Conservation (phyloP, 805 yeast species). For the Kodamaea kakaduensis region DNA sequence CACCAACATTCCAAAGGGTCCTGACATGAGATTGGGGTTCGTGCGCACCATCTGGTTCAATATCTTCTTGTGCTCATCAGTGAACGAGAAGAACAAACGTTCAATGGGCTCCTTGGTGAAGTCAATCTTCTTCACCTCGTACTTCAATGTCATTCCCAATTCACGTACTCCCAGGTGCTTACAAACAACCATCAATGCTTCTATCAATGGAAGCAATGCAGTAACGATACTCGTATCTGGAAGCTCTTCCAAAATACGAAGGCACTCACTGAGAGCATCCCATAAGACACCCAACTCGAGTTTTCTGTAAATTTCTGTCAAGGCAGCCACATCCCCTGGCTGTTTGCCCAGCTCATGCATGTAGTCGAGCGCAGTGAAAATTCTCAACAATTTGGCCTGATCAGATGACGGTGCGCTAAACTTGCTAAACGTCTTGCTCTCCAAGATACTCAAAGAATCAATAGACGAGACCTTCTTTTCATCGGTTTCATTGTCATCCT, state of each 20-base stretch:
- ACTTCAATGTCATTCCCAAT: slow-evolving; percentile 48
- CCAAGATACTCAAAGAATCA: slow-evolving; percentile 47
- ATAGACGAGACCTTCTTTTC: slow-evolving; percentile 24
- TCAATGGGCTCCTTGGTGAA: slow-evolving; percentile 74
- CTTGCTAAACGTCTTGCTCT: slow-evolving; percentile 53
- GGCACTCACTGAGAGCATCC: slow-evolving; percentile 76
- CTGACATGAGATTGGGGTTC: slow-evolving; percentile 91
- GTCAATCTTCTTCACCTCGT: slow-evolving; percentile 61
- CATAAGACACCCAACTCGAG: slow-evolving; percentile 76
- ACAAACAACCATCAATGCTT: slow-evolving; percentile 93
- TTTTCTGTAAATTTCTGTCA: slow-evolving; percentile 59
- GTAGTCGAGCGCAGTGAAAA: slow-evolving; percentile 83
- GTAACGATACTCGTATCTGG: slow-evolving; percentile 52
- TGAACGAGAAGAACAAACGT: slow-evolving; percentile 75
- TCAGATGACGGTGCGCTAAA: slow-evolving; percentile 80
- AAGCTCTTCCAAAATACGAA: slow-evolving; percentile 22
- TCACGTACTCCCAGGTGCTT: slow-evolving; percentile 71
- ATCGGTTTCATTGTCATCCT: not conserved
- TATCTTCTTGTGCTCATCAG: slow-evolving; percentile 82
- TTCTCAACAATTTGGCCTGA: slow-evolving; percentile 82
- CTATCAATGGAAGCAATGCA: slow-evolving; percentile 79
- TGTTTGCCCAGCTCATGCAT: slow-evolving; percentile 48
- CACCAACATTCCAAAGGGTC: slow-evolving; percentile 87
- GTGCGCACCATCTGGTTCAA: slow-evolving; percentile 87
- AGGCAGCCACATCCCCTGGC: slow-evolving; percentile 15